Conservation (phyloP, 2,329 filamentous ascomycete species). For the Elsinoe perseae region DNA sequence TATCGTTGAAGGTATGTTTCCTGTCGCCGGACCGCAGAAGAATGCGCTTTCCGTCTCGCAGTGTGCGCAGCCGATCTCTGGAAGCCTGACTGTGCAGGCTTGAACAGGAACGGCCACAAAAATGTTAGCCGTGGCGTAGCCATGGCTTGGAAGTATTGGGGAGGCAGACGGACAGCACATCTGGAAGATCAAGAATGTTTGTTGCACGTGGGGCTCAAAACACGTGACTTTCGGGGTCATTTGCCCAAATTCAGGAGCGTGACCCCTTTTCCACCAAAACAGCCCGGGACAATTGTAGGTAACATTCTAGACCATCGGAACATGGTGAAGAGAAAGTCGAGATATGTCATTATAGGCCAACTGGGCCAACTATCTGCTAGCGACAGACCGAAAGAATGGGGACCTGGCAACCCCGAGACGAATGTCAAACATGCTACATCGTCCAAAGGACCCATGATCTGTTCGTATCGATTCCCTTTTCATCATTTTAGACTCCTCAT, state of each 20-base stretch:
- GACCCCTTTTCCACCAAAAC: background rate
- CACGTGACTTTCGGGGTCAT: constrained; percentile 8
- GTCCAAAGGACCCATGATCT: background rate
- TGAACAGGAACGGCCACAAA: constrained; percentile 41
- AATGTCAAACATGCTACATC: constrained; percentile 1
- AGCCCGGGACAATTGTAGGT: too few species aligned
- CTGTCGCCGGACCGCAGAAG: constrained; percentile 28
- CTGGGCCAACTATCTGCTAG: background rate
- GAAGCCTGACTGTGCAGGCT: constrained; percentile 25
- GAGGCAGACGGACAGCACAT: background rate
- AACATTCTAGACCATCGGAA: too few species aligned
- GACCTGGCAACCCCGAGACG: background rate
- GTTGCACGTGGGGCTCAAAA: background rate
- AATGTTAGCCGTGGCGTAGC: constrained; percentile 39
- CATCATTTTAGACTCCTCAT: constrained; percentile 10
- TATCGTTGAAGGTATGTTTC: constrained; percentile 34
- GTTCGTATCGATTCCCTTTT: constrained; percentile 2
- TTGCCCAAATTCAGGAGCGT: background rate
- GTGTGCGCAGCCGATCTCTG: constrained; percentile 23
- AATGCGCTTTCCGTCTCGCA: constrained; percentile 27
- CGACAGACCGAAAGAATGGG: constrained; percentile 2
- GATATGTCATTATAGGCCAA: constrained; percentile 3
- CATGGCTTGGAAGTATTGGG: constrained; percentile 26
- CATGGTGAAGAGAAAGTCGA: background rate
- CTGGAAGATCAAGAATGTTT: constrained; percentile 3